phyloP scores from a whole-genome alignment of 176 grass and related monocot genomes.

The Rhynchospora tenuis region DNA sequence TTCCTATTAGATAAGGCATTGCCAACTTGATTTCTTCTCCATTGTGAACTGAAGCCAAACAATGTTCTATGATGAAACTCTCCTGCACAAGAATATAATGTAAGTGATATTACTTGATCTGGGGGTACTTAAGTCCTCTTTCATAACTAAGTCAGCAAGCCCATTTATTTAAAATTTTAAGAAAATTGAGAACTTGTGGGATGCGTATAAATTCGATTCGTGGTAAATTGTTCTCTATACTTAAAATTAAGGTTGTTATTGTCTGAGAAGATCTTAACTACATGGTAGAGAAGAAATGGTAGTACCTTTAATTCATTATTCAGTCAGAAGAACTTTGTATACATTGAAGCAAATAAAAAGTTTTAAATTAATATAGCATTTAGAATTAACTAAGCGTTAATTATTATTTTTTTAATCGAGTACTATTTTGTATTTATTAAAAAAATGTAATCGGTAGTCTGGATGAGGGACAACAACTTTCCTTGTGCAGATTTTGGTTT shows the following conservation, averaged over 20 bases:
- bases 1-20: not conserved
- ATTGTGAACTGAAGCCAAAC: not conserved
- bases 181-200: not conserved
- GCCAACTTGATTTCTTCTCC: not conserved
- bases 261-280: not conserved
- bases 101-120: not conserved
- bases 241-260: not conserved
- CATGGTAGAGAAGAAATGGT: not conserved
- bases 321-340: too few species aligned
- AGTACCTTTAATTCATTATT: not conserved
- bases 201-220: not conserved
- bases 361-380: too few species aligned
- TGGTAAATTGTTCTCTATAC: not conserved
- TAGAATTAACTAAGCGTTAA: too few species aligned
- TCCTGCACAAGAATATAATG: not conserved
- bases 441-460: constrained; percentile 66
- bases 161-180: not conserved
- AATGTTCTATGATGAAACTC: constrained; percentile 5
- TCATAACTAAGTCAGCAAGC: not conserved
- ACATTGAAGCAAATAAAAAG: too few species aligned
- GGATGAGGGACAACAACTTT: constrained; percentile 67
- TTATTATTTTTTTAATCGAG: too few species aligned
- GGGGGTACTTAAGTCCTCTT: not conserved
- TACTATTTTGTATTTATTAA: too few species aligned
- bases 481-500: constrained; percentile 37